Evolutionary conservation across 208 protist genomes (phyloP).

Genomic region (Tritrichomonas foetus): DNA sequence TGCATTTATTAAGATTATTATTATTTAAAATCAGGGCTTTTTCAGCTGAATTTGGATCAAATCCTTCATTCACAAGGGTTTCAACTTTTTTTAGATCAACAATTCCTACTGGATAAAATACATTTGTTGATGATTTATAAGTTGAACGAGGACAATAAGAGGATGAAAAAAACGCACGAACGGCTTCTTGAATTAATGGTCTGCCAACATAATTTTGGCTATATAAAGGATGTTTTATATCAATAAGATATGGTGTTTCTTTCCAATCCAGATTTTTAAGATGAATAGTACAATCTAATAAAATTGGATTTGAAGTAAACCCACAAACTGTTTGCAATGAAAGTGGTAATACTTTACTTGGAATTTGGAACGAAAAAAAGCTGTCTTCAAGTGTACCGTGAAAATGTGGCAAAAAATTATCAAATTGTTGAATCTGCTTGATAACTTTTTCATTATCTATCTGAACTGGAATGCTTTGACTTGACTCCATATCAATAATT

Average conservation of each 20-base stretch:
- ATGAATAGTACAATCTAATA: neutral
- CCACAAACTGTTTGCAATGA: neutral
- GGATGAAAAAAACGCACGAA: neutral
- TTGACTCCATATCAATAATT: neutral
- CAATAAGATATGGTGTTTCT: too few species aligned
- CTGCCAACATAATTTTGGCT: neutral
- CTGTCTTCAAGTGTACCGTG: neutral
- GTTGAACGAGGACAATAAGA: neutral
- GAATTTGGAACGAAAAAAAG: neutral
- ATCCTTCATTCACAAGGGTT: neutral
- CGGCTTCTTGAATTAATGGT: neutral
- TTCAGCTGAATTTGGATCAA: neutral
- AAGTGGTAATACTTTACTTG: neutral
- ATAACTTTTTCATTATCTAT: neutral
- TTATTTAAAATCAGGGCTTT: neutral
- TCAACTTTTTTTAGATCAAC: neutral
- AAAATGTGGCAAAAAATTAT: neutral
- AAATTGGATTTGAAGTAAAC: neutral
- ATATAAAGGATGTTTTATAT: neutral
- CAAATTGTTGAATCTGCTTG: neutral
- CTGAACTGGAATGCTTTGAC: neutral
- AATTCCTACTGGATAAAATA: neutral
- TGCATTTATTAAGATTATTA: neutral
- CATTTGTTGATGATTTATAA: neutral
- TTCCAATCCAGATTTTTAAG: neutral